Percentiles rank a stretch among this genome's conserved stretches.
phyloP scores from a whole-genome alignment of 768 basidiomycete species.

The Phanerochaete sordida region DNA sequence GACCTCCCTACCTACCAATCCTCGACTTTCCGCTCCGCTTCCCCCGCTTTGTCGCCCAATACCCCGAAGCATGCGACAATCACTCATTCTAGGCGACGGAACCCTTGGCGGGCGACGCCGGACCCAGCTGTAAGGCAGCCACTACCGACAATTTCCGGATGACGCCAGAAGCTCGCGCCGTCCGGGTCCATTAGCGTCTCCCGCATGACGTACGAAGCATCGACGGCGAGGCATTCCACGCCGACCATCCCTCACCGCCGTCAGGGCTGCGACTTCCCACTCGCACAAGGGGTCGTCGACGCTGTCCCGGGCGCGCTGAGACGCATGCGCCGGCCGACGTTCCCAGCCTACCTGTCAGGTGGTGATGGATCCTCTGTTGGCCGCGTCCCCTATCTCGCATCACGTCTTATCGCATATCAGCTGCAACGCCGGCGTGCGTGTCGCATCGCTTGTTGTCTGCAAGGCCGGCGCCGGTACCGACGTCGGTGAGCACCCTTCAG shows the following conservation, averaged over 20 bases:
- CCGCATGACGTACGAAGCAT: background rate
- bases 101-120: background rate
- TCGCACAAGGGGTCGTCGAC: background rate
- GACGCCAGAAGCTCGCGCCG: background rate
- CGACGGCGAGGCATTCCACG: background rate
- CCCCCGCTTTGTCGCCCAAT: background rate
- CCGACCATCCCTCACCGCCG: background rate
- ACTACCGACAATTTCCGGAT: background rate
- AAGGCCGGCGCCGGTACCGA: background rate
- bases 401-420: slow-evolving; percentile 11
- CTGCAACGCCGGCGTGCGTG: slow-evolving; percentile 2
- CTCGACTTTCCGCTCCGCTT: background rate
- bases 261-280: background rate
- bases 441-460: background rate
- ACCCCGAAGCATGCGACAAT: background rate
- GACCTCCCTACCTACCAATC: background rate
- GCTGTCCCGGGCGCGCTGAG: background rate
- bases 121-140: background rate
- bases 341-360: slow-evolving; percentile 5
- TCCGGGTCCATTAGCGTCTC: background rate
- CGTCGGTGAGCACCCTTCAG: background rate
- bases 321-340: background rate
- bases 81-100: background rate
- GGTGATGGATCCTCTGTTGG: background rate
- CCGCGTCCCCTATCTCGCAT: slow-evolving; percentile 8